Base-by-base conservation (phyloP, 306 rosid species). In the Arachis hypogaea region DNA sequence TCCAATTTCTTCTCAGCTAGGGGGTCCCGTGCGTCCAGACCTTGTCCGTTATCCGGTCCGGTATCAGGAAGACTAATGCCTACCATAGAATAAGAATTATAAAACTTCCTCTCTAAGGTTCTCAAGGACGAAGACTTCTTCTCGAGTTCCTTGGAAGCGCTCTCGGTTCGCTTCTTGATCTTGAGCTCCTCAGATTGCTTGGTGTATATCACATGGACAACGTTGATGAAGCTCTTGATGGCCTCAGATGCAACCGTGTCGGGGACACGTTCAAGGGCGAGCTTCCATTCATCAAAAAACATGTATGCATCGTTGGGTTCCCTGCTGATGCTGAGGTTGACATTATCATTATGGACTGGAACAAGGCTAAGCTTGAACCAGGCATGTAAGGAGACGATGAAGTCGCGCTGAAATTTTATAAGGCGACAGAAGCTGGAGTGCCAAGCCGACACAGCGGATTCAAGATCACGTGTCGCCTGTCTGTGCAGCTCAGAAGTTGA, bases 221-320 rank as follows among this genome's bases (percentile, higher is more conserved):
- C 97, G 6, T 88, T 87, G 85, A 90, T 80, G 66, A 95, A 92
- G 86, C 99, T 90, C 74, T 95, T 95, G 85, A 95, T 92, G 42
- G 99, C 98, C 82, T 87, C 98, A 0, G 98, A 92, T 30, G 99
- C 99, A 28, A 95, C 98, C 0, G 96, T 95, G 86, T 92, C 99
- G 0, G 99, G 99, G 68, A 95, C 99, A 36, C 98, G 99, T 44
- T 90, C 99, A 30, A 95, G 98, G 4, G 97, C 96, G 10, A 84
- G 98, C 87, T 95, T 95, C 99, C 99, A 95, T 81, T 95, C 97
- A 16, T 95, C 99, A 4, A 85, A 87, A 79, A 95, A 93, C 71
- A 69, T 71, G 38, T 70, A 84, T 12, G 85, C 84, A n/a, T 84
- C 98, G 9, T 96, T 87, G 77, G 78, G 71, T 67, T 87, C 97